These are phyloP conservation scores for Phytophthora pinifolia DNA, from an alignment of 352 stramenopile species.

Conservation along the genomic window DNA sequence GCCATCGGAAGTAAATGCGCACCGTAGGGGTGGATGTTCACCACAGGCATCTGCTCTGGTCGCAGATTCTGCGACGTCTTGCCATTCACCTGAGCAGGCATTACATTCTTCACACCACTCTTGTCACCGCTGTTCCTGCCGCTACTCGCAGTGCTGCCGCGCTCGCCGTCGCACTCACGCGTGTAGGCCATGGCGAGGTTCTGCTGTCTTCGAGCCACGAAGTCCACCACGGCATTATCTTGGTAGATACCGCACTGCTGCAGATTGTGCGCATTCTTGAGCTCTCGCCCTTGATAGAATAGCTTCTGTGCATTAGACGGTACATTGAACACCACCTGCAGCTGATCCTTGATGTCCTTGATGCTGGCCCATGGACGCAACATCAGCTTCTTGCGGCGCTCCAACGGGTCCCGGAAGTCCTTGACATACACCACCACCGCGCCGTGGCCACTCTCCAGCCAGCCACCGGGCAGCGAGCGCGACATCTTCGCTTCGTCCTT, in stretches of 20 bases:
- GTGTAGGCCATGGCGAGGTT: slow-evolving; percentile 55
- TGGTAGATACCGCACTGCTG: slow-evolving; percentile 86
- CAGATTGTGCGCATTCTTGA: slow-evolving; percentile 83
- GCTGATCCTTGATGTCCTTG: slow-evolving; percentile 87
- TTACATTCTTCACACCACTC: slow-evolving; percentile 13
- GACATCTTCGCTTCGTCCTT: slow-evolving; percentile 56
- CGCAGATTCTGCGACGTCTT: slow-evolving; percentile 38
- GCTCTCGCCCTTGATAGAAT: slow-evolving; percentile 78
- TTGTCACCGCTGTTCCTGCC: slow-evolving; percentile 14
- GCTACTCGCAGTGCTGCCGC: slow-evolving; percentile 14
- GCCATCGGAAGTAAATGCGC: slow-evolving; percentile 70
- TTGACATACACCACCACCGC: slow-evolving; percentile 72
- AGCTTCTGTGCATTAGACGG: slow-evolving; percentile 79
- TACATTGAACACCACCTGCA: slow-evolving; percentile 84
- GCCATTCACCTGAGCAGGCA: slow-evolving; percentile 12
- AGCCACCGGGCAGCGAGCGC: slow-evolving; percentile 70
- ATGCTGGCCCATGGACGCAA: slow-evolving; percentile 75
- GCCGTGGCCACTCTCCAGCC: slow-evolving; percentile 76
- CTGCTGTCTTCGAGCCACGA: slow-evolving; percentile 65
- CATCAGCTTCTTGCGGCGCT: slow-evolving; percentile 84
- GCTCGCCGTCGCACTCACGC: slow-evolving; percentile 14
- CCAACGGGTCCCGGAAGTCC: slow-evolving; percentile 79
- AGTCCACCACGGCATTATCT: slow-evolving; percentile 77
- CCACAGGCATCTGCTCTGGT: slow-evolving; percentile 55
- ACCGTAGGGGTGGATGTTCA: slow-evolving; percentile 82